phyloP scores from a whole-genome alignment of 1,139 yeast genomes.

The Saccharomyces hybrid region DNA sequence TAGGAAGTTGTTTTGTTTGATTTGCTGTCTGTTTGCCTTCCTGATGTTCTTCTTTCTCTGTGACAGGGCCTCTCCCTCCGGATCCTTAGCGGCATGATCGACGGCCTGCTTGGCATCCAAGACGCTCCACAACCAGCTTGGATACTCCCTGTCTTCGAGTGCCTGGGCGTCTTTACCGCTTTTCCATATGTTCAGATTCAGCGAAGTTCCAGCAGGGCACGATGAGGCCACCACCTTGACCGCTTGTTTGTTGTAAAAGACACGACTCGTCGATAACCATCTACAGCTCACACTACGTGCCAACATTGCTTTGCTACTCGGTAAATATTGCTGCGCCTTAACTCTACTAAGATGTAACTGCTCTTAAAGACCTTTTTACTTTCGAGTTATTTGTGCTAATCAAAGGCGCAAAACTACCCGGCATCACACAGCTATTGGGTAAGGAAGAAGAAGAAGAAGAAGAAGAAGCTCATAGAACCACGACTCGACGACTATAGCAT shows the following conservation, averaged over 20 bases:
- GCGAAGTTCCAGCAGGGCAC: slow-evolving; percentile 70
- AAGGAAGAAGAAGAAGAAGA: neutral
- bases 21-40: slow-evolving; percentile 56
- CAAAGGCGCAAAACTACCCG: neutral
- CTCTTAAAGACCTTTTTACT: neutral
- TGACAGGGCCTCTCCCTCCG: slow-evolving; percentile 55
- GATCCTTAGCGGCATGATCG: slow-evolving; percentile 25
- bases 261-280: neutral
- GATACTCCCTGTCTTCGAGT: slow-evolving; percentile 77
- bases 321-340: neutral
- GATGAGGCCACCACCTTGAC: slow-evolving; percentile 28
- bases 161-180: slow-evolving; percentile 88
- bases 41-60: slow-evolving; percentile 65
- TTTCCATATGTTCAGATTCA: slow-evolving; percentile 71
- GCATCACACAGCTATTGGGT: neutral
- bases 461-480: neutral
- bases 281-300: neutral
- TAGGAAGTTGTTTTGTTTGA: slow-evolving; percentile 74
- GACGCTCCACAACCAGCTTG: slow-evolving; percentile 92
- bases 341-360: neutral
- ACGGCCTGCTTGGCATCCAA: slow-evolving; percentile 40
- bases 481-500: neutral
- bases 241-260: slow-evolving; percentile 4
- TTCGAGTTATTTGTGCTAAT: neutral
- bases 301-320: neutral